Evolutionary conservation across 495 filamentous ascomycete genomes (phyloP).

Genomic region (Trypethelium eluteriae): DNA sequence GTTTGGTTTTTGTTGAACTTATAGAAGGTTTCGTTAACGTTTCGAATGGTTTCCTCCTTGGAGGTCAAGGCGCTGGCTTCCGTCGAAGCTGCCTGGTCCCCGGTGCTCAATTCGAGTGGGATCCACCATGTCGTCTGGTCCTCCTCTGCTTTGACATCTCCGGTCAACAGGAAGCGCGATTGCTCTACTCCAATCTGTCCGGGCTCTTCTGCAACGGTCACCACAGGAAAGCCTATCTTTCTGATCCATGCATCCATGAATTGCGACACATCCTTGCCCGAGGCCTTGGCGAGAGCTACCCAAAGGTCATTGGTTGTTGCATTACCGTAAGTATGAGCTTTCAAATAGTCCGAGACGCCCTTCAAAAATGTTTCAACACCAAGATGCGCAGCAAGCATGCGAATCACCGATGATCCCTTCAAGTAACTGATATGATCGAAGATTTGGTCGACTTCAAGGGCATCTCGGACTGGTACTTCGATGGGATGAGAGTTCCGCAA

Average conservation of each 20-base stretch:
- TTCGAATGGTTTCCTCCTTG: constrained; percentile 64
- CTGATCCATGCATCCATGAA: constrained; percentile 94
- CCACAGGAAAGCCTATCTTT: constrained; percentile 85
- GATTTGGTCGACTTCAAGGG: constrained; percentile 89
- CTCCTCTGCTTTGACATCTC: constrained; percentile 75
- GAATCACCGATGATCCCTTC: constrained; percentile 90
- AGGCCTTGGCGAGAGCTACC: constrained; percentile 80
- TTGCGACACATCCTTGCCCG: constrained; percentile 73
- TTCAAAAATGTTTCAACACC: constrained; percentile 77
- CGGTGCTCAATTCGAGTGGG: constrained; percentile 68
- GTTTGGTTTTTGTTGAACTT: constrained; percentile 83
- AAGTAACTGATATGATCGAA: constrained; percentile 94
- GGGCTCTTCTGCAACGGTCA: constrained; percentile 76
- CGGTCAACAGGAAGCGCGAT: constrained; percentile 78
- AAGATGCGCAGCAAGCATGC: constrained; percentile 85
- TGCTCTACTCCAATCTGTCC: constrained; percentile 76
- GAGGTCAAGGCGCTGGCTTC: constrained; percentile 57
- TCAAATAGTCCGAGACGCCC: constrained; percentile 82
- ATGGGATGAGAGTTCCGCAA: constrained; percentile 89
- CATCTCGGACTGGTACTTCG: constrained; percentile 82
- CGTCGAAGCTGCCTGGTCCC: constrained; percentile 45
- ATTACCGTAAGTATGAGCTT: constrained; percentile 79
- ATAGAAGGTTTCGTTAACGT: constrained; percentile 74
- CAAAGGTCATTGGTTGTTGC: constrained; percentile 90
- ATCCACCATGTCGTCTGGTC: constrained; percentile 95